Evolutionary conservation across 2,329 filamentous ascomycete species (phyloP).

Genomic region (Aspergillus sp.): DNA sequence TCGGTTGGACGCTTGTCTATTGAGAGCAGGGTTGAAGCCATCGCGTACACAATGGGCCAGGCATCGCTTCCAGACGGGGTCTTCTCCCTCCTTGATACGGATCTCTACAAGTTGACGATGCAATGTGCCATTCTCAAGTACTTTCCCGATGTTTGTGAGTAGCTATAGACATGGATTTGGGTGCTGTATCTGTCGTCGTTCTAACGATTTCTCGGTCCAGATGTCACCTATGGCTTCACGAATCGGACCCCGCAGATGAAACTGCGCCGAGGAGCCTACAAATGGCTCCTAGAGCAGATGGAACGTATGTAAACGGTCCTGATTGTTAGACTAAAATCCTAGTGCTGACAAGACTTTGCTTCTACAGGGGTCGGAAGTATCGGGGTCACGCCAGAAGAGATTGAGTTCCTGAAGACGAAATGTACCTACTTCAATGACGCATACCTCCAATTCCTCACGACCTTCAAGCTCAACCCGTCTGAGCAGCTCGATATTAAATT

Average conservation of each 20-base stretch:
- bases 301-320: conserved; percentile 48
- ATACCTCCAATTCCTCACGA: conserved; percentile 73
- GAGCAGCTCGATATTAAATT: conserved; percentile 72
- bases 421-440: conserved; percentile 71
- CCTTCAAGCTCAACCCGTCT: conserved; percentile 70
- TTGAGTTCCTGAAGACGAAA: conserved; percentile 64
- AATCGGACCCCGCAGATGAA: conserved; percentile 94
- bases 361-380: conserved; percentile 69
- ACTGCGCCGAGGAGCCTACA: conserved; percentile 70
- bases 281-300: conserved; percentile 79
- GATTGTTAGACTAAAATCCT: background rate
- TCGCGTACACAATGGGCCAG: conserved; percentile 17
- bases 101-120: conserved; percentile 97
- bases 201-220: conserved; percentile 16
- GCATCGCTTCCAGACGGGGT: conserved; percentile 54
- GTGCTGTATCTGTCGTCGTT: background rate
- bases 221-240: conserved; percentile 87
- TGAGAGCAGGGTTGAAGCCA: conserved; percentile 2
- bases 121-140: conserved; percentile 93
- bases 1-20: background rate
- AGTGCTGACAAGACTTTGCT: background rate
- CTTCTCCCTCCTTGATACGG: conserved; percentile 73
- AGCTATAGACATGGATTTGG: background rate
- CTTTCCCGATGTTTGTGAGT: conserved; percentile 59
- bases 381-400: conserved; percentile 68